Base-by-base conservation (phyloP, 2,329 filamentous ascomycete species). In the Exutisphaerella laricina region DNA sequence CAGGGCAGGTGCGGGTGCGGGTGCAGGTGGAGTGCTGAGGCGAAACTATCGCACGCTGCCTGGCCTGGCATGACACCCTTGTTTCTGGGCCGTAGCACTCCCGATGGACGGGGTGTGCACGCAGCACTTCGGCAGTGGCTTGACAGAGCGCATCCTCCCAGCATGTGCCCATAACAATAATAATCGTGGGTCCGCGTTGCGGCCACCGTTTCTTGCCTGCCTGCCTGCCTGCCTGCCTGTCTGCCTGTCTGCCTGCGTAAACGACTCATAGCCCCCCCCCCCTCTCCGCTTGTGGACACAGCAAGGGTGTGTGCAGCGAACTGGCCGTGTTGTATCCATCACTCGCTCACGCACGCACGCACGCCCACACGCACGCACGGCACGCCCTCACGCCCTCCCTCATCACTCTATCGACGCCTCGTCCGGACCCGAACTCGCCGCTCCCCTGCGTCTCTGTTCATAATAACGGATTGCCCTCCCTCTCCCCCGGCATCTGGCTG, bases 61-160 rank as follows among this genome's bases (percentile, higher is more conserved):
- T 28, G 36, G 36, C 36, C n/a, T n/a, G n/a, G n/a, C n/a, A 39
- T 25, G 36, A 26, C 14, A 39, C 36, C 39, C 32, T 36, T 36
- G 32, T 20, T 18, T 25, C 21, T 29, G 40, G 32, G 33, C 40
- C 32, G 40, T 43, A 35, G 40, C 40, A 34, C 12, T 43, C 40
- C 40, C 40, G 40, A 43, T 30, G 14, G 33, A 43, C 22, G 40
- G 40, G 40, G 32, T 43, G 32, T 3, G 23, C 21, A 30, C 28
- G 38, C 29, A 14, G 31, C 16, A 6, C 4, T 43, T 37, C 32
- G 40, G 40, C 40, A 43, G 40, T 43, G 40, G 40, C 40, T 43
- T 43, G 40, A 25, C 30, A 18, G 17, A 35, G 21, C n/a, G 20
- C 28, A 28, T 28, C 32, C 25, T 43, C 23, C 40, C 16, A 4